These are phyloP conservation scores for Eragrostis nindensis DNA, from an alignment of 176 grass and related monocot species.

Conservation along the genomic window DNA sequence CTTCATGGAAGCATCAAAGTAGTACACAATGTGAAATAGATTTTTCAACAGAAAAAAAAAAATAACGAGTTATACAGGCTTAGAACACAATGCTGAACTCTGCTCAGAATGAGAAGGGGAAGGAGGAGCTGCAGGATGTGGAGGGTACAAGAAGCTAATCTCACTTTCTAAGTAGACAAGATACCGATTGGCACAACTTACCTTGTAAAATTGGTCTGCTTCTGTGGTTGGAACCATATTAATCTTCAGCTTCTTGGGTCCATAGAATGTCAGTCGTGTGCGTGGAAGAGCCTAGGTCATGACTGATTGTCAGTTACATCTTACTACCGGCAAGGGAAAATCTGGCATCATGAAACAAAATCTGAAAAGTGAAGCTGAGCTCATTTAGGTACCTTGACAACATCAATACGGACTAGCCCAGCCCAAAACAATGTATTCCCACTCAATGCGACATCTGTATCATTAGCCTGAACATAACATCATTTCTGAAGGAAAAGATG, in stretches of 20 bases:
- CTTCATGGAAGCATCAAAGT: slow-evolving; percentile 5
- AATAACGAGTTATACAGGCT: background rate
- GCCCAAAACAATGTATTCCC: slow-evolving; percentile 89
- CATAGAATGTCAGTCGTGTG: slow-evolving; percentile 87
- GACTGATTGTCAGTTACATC: slow-evolving; percentile 17
- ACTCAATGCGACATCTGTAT: slow-evolving; percentile 66
- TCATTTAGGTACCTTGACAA: slow-evolving; percentile 64
- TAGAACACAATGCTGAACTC: background rate
- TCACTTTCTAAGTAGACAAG: background rate
- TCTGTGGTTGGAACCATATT: slow-evolving; percentile 61
- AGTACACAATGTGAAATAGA: background rate
- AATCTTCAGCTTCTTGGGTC: slow-evolving; percentile 78
- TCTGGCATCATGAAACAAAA: background rate
- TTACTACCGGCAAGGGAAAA: background rate
- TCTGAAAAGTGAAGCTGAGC: background rate
- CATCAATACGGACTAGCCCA: slow-evolving; percentile 83
- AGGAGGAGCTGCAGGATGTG: too few species aligned
- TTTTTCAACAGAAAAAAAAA: background rate
- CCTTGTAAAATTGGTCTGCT: slow-evolving; percentile 88
- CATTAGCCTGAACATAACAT: slow-evolving; percentile 73
- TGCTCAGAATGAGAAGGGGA: background rate
- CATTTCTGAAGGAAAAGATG: slow-evolving; percentile 53
- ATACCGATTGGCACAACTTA: slow-evolving; percentile 36
- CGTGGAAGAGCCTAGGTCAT: slow-evolving; percentile 62
- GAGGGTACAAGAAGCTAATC: background rate